Percentiles rank a stretch among this genome's conserved stretches.
phyloP scores from a whole-genome alignment of 2,329 filamentous ascomycete species.

The Chrysoporthe austroafricana region DNA sequence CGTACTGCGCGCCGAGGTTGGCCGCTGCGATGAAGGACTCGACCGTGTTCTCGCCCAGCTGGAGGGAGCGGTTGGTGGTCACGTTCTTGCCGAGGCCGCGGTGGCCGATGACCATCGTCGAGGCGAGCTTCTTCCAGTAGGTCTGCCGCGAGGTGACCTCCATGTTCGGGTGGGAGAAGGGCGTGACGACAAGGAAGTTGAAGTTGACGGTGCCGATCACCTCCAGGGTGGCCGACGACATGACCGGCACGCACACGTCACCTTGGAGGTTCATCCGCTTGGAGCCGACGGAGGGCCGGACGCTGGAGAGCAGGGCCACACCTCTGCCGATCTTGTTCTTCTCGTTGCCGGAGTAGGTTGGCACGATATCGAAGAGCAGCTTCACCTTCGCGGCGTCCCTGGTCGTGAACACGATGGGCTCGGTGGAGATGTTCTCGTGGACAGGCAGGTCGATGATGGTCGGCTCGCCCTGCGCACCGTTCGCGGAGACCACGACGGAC shows the following conservation, averaged over 20 bases:
- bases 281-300: slow-evolving; percentile 80
- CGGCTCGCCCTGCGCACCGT: slow-evolving; percentile 82
- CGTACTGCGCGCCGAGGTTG: slow-evolving; percentile 81
- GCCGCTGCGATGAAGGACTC: slow-evolving; percentile 95
- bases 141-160: slow-evolving; percentile 87
- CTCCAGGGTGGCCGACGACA: slow-evolving; percentile 76
- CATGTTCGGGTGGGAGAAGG: slow-evolving; percentile 93
- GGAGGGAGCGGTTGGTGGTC: slow-evolving; percentile 79
- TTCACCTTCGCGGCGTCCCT: slow-evolving; percentile 80
- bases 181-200: slow-evolving; percentile 93
- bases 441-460: slow-evolving; percentile 91
- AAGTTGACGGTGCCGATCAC: slow-evolving; percentile 96
- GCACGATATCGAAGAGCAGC: slow-evolving; percentile 90
- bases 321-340: slow-evolving; percentile 88
- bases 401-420: slow-evolving; percentile 89
- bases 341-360: slow-evolving; percentile 88
- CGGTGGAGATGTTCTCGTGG: slow-evolving; percentile 90
- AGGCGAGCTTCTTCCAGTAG: slow-evolving; percentile 92
- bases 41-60: slow-evolving; percentile 94
- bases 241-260: slow-evolving; percentile 88
- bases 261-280: slow-evolving; percentile 92
- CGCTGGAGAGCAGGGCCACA: slow-evolving; percentile 83
- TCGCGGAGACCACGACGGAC: slow-evolving; percentile 87
- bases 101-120: slow-evolving; percentile 79
- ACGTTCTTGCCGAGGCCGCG: slow-evolving; percentile 89